Conservation (phyloP, 805 yeast genomes). For the Myxozyma udenii region DNA sequence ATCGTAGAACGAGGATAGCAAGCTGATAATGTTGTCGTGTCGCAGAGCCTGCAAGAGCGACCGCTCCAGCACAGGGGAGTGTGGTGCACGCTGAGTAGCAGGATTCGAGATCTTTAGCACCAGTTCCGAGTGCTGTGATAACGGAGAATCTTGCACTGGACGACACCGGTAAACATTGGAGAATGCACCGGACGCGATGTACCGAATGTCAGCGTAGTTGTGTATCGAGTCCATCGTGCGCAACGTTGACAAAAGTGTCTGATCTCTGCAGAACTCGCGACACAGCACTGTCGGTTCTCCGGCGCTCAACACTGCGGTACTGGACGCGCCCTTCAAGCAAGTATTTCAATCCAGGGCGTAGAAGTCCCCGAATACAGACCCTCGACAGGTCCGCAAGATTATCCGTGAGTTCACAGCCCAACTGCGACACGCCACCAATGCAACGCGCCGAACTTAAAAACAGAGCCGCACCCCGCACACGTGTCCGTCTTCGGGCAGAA, state of each 20-base stretch:
- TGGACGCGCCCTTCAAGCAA: too few relatives aligned
- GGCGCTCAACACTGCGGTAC: too few relatives aligned
- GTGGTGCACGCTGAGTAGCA: constrained; percentile 55
- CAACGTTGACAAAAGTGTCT: too few relatives aligned
- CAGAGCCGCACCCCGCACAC: too few relatives aligned
- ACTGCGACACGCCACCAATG: too few relatives aligned
- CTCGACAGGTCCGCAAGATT: too few relatives aligned
- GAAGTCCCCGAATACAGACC: too few relatives aligned
- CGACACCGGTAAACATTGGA: constrained; percentile 10
- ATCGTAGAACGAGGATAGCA: constrained; percentile 35
- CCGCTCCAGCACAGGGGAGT: constrained; percentile 48
- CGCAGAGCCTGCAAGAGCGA: constrained; percentile 38
- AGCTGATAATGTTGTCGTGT: constrained; percentile 25
- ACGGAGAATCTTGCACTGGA: neutral
- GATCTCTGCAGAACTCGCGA: neutral
- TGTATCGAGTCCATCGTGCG: constrained; percentile 7
- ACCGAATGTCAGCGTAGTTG: constrained; percentile 14
- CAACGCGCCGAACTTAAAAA: too few relatives aligned
- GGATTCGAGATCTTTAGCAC: constrained; percentile 52
- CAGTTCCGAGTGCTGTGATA: constrained; percentile 23
- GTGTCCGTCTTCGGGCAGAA: too few relatives aligned
- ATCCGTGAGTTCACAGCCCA: too few relatives aligned
- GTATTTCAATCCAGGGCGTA: too few relatives aligned
- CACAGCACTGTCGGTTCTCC: neutral
- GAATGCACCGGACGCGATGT: constrained; percentile 18